Percentiles rank a stretch among this genome's conserved stretches.
Conservation (phyloP, 495 filamentous ascomycete species). For the Articulospora tetracladia region DNA sequence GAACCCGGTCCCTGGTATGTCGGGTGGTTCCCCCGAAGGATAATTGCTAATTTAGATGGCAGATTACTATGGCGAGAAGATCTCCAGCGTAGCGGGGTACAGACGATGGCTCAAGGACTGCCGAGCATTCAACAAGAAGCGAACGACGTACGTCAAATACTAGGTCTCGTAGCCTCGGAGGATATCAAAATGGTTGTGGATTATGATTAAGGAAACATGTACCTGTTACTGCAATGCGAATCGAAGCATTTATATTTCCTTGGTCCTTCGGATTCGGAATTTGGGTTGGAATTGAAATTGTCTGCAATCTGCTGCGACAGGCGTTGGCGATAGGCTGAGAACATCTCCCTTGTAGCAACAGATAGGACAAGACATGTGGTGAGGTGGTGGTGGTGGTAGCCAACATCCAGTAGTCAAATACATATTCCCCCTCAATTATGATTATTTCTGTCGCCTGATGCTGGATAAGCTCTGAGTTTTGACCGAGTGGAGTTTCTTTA, state of each 20-base stretch:
- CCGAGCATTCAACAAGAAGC: slow-evolving; percentile 92
- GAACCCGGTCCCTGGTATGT: slow-evolving; percentile 41
- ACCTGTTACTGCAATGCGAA: not conserved
- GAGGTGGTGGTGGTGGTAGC: not conserved
- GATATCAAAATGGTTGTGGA: not conserved
- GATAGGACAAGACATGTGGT: not conserved
- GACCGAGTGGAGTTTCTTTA: no score
- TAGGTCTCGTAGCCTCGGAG: not conserved
- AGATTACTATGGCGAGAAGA: slow-evolving; percentile 89
- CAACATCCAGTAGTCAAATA: not conserved
- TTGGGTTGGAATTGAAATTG: not conserved
- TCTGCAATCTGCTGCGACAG: not conserved
- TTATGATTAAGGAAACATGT: not conserved
- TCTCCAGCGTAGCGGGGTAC: slow-evolving; percentile 86
- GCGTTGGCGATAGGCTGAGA: not conserved
- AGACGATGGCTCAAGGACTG: slow-evolving; percentile 96
- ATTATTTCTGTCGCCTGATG: no score
- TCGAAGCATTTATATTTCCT: not conserved
- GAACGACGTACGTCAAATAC: slow-evolving; percentile 50
- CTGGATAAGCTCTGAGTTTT: no score
- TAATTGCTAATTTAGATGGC: not conserved
- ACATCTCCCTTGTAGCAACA: slow-evolving; percentile 23
- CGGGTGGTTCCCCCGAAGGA: not conserved
- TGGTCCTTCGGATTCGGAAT: not conserved
- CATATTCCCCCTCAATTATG: not conserved